phyloP scores from a whole-genome alignment of 2,329 filamentous ascomycete genomes.

The Fusarium sp. region DNA sequence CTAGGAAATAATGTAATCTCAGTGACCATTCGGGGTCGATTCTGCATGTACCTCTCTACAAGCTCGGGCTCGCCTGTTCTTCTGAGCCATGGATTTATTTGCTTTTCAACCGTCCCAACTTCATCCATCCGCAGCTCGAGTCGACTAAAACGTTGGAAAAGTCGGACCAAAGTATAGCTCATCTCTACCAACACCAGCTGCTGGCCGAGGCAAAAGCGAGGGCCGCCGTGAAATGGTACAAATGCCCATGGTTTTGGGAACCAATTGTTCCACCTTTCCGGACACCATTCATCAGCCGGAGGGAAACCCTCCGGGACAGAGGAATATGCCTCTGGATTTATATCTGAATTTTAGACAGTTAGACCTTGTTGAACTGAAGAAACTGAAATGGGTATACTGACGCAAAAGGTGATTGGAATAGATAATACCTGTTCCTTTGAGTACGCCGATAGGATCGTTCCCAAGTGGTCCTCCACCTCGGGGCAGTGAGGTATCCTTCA shows the following conservation, averaged over 20 bases:
- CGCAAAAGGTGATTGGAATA: background rate
- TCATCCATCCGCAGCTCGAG: background rate
- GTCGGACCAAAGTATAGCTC: conserved; percentile 1
- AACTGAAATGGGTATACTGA: background rate
- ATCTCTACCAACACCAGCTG: background rate
- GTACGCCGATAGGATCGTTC: conserved; percentile 1
- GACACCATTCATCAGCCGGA: background rate
- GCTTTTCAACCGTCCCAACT: background rate
- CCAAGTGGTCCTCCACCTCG: background rate
- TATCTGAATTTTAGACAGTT: background rate
- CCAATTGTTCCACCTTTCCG: background rate
- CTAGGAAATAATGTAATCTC: background rate
- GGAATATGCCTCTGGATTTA: background rate
- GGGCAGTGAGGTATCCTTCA: no score
- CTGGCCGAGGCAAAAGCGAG: background rate
- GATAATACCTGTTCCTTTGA: background rate
- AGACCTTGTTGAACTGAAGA: background rate
- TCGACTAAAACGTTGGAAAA: conserved; percentile 2
- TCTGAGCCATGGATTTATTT: background rate
- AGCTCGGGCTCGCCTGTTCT: background rate
- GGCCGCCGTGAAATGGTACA: background rate
- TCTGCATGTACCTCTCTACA: conserved; percentile 1
- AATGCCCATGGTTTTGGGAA: background rate
- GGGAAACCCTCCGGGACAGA: background rate
- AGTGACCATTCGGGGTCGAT: conserved; percentile 1